These are phyloP conservation scores for Yarrowia yakushimensis DNA, from an alignment of 805 yeast genomes.

Conservation along the genomic window DNA sequence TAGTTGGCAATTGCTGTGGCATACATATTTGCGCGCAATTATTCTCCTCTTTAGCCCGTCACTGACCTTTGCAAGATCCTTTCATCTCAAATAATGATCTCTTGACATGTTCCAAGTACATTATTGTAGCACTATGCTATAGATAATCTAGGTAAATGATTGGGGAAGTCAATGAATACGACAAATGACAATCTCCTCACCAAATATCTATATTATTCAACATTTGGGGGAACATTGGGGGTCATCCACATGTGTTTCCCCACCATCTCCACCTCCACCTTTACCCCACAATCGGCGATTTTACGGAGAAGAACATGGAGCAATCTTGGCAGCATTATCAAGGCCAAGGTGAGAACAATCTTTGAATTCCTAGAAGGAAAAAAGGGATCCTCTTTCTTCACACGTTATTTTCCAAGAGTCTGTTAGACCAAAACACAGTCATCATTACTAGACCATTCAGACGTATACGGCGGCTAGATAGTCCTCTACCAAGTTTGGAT, in stretches of 20 bases:
- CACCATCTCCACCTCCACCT: not conserved
- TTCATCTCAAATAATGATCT: no score
- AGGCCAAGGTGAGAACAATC: not conserved
- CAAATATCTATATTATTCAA: not conserved
- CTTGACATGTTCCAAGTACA: no score
- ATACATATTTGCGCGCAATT: no score
- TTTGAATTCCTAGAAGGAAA: not conserved
- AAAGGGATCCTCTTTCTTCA: not conserved
- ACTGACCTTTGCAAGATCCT: no score
- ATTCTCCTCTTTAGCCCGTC: no score
- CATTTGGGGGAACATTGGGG: not conserved
- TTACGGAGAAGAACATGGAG: not conserved
- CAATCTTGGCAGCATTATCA: not conserved
- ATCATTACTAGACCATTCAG: not conserved
- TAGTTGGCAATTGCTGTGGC: no score
- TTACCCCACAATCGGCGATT: slow-evolving; percentile 9
- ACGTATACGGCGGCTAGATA: no score
- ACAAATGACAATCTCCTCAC: no score
- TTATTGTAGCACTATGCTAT: no score
- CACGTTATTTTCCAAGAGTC: not conserved
- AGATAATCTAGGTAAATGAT: no score
- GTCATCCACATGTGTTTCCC: not conserved
- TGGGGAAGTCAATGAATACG: no score
- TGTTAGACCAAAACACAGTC: not conserved
- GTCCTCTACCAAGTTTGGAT: no score